These are phyloP conservation scores for Wilcoxina mikolae DNA, from an alignment of 495 filamentous ascomycete genomes.

Conservation along the genomic window DNA sequence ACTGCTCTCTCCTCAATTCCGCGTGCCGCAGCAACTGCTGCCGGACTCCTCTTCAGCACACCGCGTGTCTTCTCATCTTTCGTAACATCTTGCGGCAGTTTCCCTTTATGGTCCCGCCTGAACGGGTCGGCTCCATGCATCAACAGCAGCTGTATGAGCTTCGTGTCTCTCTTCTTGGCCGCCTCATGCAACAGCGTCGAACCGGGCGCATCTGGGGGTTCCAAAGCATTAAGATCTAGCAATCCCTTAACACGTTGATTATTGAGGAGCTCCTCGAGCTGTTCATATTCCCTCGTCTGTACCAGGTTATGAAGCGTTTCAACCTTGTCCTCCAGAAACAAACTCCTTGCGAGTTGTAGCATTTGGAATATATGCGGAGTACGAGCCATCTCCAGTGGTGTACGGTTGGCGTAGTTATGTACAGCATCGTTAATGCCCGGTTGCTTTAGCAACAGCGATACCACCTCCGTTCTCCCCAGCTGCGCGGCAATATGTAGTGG, in stretches of 20 bases:
- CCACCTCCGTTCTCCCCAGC: conserved; percentile 63
- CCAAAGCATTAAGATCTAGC: conserved; percentile 77
- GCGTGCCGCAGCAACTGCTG: conserved; percentile 82
- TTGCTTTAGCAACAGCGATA: conserved; percentile 64
- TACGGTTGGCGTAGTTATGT: conserved; percentile 74
- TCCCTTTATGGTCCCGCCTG: conserved; percentile 82
- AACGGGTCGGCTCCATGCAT: conserved; percentile 98
- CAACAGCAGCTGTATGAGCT: conserved; percentile 72
- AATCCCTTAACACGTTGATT: conserved; percentile 71
- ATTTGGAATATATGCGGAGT: conserved; percentile 92
- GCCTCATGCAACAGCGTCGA: conserved; percentile 81
- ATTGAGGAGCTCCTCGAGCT: conserved; percentile 59
- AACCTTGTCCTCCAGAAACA: conserved; percentile 77
- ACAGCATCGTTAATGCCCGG: conserved; percentile 76
- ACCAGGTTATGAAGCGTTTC: conserved; percentile 69
- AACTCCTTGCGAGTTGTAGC: conserved; percentile 73
- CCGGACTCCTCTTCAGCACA: conserved; percentile 85
- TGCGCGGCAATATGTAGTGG: conserved; percentile 77
- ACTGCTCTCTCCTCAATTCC: conserved; percentile 95
- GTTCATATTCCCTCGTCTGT: conserved; percentile 53
- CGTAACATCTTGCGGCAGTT: conserved; percentile 89
- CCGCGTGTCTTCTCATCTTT: conserved; percentile 80
- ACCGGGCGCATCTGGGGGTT: conserved; percentile 67
- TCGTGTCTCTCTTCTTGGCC: conserved; percentile 67
- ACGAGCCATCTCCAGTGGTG: conserved; percentile 74